Evolutionary conservation across 1,284 basidiomycete species (phyloP).

Genomic region (Microbotryum intermedium): DNA sequence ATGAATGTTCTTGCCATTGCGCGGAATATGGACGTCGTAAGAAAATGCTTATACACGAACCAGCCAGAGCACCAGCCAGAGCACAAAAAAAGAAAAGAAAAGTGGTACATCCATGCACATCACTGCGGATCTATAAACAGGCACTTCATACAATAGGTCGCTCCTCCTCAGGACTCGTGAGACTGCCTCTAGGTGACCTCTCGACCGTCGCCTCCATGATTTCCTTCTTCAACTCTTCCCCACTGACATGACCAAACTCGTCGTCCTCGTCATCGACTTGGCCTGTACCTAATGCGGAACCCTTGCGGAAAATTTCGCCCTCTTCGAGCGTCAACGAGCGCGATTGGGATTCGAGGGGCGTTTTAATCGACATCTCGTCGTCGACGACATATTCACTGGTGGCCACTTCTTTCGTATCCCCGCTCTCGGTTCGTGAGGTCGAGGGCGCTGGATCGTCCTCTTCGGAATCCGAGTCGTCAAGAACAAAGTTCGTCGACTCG

Average conservation of each 20-base stretch:
- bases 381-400: background rate
- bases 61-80: no score
- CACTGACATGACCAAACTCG: constrained; percentile 54
- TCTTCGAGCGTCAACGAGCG: constrained; percentile 34
- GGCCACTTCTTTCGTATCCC: background rate
- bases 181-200: constrained; percentile 15
- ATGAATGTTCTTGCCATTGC: no score
- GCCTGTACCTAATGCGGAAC: constrained; percentile 50
- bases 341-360: constrained; percentile 32
- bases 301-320: constrained; percentile 81
- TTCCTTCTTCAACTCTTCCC: constrained; percentile 56
- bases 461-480: constrained; percentile 58
- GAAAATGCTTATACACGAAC: no score
- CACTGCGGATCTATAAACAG: no score
- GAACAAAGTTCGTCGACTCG: background rate
- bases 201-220: constrained; percentile 41
- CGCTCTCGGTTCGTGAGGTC: background rate
- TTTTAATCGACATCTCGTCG: background rate
- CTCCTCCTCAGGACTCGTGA: background rate
- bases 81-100: no score
- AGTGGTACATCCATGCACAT: no score
- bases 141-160: no score
- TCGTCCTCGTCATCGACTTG: constrained; percentile 58
- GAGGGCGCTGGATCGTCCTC: constrained; percentile 44
- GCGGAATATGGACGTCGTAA: no score